Conservation (phyloP, 2,329 filamentous ascomycete genomes). For the Colletotrichum karsti region DNA sequence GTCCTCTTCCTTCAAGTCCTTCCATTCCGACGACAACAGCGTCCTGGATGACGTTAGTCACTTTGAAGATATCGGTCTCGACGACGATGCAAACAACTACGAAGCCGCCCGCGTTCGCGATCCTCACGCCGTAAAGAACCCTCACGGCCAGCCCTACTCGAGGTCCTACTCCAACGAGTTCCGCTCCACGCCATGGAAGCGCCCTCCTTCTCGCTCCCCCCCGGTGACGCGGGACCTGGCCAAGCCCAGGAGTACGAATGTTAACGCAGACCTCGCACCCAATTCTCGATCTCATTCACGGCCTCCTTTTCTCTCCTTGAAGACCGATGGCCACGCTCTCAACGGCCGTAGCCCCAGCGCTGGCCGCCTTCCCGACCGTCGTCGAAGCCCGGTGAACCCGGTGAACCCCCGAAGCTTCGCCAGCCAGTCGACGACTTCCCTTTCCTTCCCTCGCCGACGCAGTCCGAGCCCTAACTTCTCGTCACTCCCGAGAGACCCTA, state of each 20-base stretch:
- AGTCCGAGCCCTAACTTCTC: slow-evolving; percentile 62
- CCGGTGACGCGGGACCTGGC: slow-evolving; percentile 40
- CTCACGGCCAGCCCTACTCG: slow-evolving; percentile 22
- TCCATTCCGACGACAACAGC: slow-evolving; percentile 77
- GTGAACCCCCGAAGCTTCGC: slow-evolving; percentile 39
- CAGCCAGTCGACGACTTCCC: slow-evolving; percentile 48
- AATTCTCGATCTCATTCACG: slow-evolving; percentile 38
- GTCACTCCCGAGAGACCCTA: slow-evolving; percentile 53
- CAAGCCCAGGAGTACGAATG: slow-evolving; percentile 25
- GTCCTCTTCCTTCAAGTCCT: slow-evolving; percentile 83
- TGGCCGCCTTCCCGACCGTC: slow-evolving; percentile 42
- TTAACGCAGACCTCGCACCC: slow-evolving; percentile 2
- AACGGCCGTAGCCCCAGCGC: slow-evolving; percentile 61
- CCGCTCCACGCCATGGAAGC: slow-evolving; percentile 20
- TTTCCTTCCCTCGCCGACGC: slow-evolving; percentile 49
- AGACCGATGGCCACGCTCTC: slow-evolving; percentile 49
- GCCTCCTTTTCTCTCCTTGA: slow-evolving; percentile 54
- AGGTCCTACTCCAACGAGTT: slow-evolving; percentile 31
- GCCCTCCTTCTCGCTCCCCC: slow-evolving; percentile 28
- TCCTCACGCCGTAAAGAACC: slow-evolving; percentile 35
- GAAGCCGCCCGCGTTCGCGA: slow-evolving; percentile 39
- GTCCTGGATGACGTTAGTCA: slow-evolving; percentile 78
- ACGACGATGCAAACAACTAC: slow-evolving; percentile 60
- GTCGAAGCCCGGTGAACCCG: slow-evolving; percentile 17
- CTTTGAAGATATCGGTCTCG: slow-evolving; percentile 93